phyloP scores from a whole-genome alignment of 2,329 filamentous ascomycete genomes.

The Aureobasidium sp. region DNA sequence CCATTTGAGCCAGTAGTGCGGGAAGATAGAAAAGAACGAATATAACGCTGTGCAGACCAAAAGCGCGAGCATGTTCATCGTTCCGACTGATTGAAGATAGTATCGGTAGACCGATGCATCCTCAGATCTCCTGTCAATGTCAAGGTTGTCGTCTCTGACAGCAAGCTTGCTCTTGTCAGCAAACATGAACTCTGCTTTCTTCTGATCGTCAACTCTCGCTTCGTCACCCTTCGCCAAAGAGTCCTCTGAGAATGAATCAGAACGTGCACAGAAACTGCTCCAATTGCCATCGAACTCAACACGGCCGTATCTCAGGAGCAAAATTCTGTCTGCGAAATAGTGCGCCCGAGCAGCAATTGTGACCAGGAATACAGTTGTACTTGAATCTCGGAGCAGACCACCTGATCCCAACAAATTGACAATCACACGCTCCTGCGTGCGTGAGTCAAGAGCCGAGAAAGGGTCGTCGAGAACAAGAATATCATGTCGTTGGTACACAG shows the following conservation, averaged over 20 bases:
- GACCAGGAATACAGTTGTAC: background rate
- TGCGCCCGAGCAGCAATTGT: background rate
- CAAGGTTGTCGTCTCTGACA: background rate
- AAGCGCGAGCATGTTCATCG: conserved; percentile 17
- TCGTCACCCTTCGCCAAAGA: background rate
- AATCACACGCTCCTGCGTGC: conserved; percentile 44
- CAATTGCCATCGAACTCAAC: background rate
- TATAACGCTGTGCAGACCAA: conserved; percentile 22
- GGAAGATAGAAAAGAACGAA: conserved; percentile 25
- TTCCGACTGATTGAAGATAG: background rate
- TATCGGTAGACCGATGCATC: conserved; percentile 32
- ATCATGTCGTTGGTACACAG: conserved; percentile 44
- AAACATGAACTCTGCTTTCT: background rate
- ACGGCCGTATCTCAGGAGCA: background rate
- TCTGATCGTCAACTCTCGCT: background rate
- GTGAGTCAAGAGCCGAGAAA: conserved; percentile 44
- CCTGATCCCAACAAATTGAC: conserved; percentile 38
- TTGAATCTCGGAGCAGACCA: conserved; percentile 36
- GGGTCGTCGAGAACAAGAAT: conserved; percentile 48
- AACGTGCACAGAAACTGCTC: background rate
- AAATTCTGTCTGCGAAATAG: background rate
- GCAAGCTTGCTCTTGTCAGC: background rate
- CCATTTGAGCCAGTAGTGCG: conserved; percentile 40
- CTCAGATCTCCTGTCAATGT: conserved; percentile 26
- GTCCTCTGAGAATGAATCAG: background rate